Conservation (phyloP, 2,329 filamentous ascomycete species). For the Ophiocordyceps sinensis region DNA sequence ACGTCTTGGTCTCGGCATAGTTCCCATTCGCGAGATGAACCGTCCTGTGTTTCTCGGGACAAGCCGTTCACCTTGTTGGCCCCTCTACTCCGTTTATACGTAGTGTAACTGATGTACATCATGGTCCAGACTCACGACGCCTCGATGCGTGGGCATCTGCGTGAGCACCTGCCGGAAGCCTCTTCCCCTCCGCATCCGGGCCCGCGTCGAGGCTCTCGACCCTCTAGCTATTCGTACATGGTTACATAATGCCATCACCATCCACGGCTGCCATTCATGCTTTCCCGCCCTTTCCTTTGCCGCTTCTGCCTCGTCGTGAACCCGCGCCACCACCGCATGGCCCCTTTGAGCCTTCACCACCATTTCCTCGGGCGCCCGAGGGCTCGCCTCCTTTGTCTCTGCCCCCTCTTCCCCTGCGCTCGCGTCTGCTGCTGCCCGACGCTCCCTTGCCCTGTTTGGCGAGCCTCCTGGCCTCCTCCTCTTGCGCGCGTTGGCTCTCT, state of each 20-base stretch:
- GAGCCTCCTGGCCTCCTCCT: conserved; percentile 36
- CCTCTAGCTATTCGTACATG: too few relatives aligned
- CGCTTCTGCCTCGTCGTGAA: conserved; percentile 3
- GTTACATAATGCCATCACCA: neutral
- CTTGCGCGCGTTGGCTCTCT: conserved; percentile 59
- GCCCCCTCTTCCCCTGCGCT: conserved; percentile 13
- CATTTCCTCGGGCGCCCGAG: conserved; percentile 1
- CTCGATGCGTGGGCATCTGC: too few relatives aligned
- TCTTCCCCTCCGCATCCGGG: too few relatives aligned
- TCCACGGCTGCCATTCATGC: neutral
- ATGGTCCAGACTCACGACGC: too few relatives aligned
- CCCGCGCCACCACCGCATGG: conserved; percentile 1
- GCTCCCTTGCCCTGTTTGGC: conserved; percentile 24
- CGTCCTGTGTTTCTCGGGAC: too few relatives aligned
- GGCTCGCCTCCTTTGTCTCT: conserved; percentile 9
- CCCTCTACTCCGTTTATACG: too few relatives aligned
- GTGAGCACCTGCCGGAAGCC: too few relatives aligned
- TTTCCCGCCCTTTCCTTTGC: conserved; percentile 2
- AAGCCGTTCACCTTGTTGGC: too few relatives aligned
- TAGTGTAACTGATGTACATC: too few relatives aligned
- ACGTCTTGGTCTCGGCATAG: too few relatives aligned
- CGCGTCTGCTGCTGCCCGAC: conserved; percentile 13
- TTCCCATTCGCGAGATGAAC: too few relatives aligned
- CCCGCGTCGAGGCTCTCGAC: too few relatives aligned
- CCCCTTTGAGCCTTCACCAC: conserved; percentile 6